Base-by-base conservation (phyloP, 2,329 filamentous ascomycete genomes). In the Didymella pomorum region DNA sequence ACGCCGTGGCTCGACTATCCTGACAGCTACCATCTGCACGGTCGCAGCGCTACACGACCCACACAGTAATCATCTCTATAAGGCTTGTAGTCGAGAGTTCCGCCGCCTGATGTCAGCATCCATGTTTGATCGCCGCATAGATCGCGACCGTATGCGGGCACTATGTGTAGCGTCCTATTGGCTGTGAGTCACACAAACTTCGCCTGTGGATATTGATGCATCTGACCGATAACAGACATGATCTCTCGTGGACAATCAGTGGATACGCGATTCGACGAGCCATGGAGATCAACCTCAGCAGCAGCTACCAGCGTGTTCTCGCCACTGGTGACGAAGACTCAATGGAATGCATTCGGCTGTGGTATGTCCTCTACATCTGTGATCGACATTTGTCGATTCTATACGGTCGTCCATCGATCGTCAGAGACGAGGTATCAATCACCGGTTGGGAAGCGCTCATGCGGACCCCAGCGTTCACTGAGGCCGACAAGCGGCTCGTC, bases 331-430 rank as follows among this genome's bases (percentile, higher is more conserved):
- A 72, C 12, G 76, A 79, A 12, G 80, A 83, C 42, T 79, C 79
- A 0, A 78, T 80, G 55, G 84, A 87, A 56, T 81, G 82, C 33
- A 80, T 86, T 4, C 79, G 86, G 20, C 72, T 88, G 12, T 88
- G 86, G 86, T 88, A 87, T 69, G 52, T 70, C 9, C 46, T 72
- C 0, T 89, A 88, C 65, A 85, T 88, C 1, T 88, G 86, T 66
- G 87, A 89, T 65, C 86, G 88, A 60, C 87, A 89, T 69, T 84
- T 88, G 26, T 86, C 84, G 18, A 87, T 87, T 21, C 76, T 87
- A 0, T 87, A 88, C 52, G 84, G 85, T 2, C 79, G 86, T 2
- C 83, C 84, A 1, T 82, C 84, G 0, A 82, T 87, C 9, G 83
- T 87, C 0, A 82, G 84, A 26, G 85, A 87, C 50, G 84, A 88